Percentiles rank a stretch among this genome's conserved stretches.
These are phyloP conservation scores for Botryotinia globosa DNA, from an alignment of 2,329 filamentous ascomycete genomes.

Conservation along the genomic window DNA sequence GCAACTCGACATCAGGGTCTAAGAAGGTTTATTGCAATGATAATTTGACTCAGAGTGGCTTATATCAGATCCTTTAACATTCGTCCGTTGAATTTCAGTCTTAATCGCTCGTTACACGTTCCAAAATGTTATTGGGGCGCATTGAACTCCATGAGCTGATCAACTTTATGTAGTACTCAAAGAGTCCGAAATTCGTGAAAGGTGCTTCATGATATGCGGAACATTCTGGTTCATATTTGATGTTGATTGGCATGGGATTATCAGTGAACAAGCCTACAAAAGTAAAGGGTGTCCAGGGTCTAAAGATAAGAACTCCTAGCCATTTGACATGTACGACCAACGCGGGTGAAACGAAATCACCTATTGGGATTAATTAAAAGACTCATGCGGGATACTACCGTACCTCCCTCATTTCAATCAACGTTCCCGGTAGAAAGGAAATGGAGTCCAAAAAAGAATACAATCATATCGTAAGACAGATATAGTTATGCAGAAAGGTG, in stretches of 20 bases:
- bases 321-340: conserved; percentile 9
- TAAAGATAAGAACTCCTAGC: conserved; percentile 15
- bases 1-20: conserved; percentile 19
- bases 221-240: conserved; percentile 3
- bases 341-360: conserved; percentile 17
- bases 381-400: not conserved
- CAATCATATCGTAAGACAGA: not conserved
- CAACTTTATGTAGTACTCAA: not conserved
- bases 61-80: not conserved
- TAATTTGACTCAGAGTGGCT: not conserved
- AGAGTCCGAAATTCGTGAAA: not conserved
- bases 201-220: not conserved
- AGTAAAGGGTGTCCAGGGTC: conserved; percentile 9
- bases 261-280: conserved; percentile 15
- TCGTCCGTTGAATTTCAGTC: not conserved
- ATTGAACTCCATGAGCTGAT: not conserved
- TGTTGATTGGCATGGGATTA: not conserved
- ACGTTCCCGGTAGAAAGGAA: not conserved
- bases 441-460: not conserved
- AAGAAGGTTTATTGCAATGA: not conserved
- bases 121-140: not conserved
- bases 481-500: conserved; percentile 5
- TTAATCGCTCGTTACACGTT: not conserved
- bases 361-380: not conserved
- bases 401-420: not conserved